Evolutionary conservation across 495 filamentous ascomycete genomes (phyloP).

Genomic region (Talaromyces ruber): DNA sequence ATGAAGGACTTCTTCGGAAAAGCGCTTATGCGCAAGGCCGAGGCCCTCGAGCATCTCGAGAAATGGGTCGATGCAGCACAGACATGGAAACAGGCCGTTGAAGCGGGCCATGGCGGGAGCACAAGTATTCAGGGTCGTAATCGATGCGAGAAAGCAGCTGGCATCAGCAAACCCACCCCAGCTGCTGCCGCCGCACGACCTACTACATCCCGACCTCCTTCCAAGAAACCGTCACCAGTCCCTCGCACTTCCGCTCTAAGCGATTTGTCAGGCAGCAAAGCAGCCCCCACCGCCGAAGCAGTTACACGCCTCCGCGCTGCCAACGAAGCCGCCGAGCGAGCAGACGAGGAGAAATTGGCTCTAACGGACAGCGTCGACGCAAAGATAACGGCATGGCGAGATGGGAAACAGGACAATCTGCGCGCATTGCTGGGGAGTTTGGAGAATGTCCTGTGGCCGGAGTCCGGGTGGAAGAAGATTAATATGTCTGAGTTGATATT

Average conservation of each 20-base stretch:
- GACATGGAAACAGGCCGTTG: slow-evolving; percentile 75
- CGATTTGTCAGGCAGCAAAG: slow-evolving; percentile 17
- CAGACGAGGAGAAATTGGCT: slow-evolving; percentile 87
- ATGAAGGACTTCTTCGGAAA: slow-evolving; percentile 93
- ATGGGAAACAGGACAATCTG: slow-evolving; percentile 85
- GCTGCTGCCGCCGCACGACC: slow-evolving; percentile 24
- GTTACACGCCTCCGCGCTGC: slow-evolving; percentile 72
- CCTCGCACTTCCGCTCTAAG: slow-evolving; percentile 7
- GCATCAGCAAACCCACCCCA: slow-evolving; percentile 40
- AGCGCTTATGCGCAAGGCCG: slow-evolving; percentile 87
- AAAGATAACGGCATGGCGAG: slow-evolving; percentile 67
- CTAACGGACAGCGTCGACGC: slow-evolving; percentile 78
- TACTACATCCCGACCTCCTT: slow-evolving; percentile 18
- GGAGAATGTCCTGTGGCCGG: slow-evolving; percentile 84
- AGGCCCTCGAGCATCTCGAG: slow-evolving; percentile 91
- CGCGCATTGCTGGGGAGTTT: slow-evolving; percentile 81
- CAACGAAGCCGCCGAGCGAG: slow-evolving; percentile 72
- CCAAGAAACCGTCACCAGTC: slow-evolving; percentile 26
- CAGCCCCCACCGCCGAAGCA: slow-evolving; percentile 39
- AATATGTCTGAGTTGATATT: slow-evolving; percentile 85
- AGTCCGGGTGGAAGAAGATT: slow-evolving; percentile 93
- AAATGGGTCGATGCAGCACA: slow-evolving; percentile 77
- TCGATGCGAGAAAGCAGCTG: slow-evolving; percentile 78
- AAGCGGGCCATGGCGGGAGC: slow-evolving; percentile 72
- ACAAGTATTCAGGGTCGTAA: slow-evolving; percentile 80